A percentile compares a stretch with the other conserved stretches of the same genome.
Conservation (phyloP, 2,329 filamentous ascomycete species). For the Pseudocercospora fijiensis region DNA sequence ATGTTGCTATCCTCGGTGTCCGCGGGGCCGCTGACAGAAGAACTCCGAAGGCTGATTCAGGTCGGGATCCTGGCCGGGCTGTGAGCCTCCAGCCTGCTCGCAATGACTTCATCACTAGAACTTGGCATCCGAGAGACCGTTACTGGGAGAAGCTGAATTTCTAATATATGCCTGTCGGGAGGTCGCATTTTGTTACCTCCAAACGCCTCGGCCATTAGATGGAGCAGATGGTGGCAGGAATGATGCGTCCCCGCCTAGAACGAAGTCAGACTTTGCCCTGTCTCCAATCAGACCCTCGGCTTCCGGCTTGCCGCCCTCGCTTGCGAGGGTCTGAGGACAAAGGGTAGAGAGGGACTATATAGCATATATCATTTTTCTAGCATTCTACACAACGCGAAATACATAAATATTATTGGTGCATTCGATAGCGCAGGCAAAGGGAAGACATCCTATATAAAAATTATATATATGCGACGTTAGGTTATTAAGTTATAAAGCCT, state of each 20-base stretch:
- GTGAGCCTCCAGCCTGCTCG: not conserved
- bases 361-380: too few relatives aligned
- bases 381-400: too few relatives aligned
- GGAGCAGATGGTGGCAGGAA: not conserved
- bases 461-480: too few relatives aligned
- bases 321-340: too few relatives aligned
- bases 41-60: slow-evolving; percentile 3
- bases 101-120: slow-evolving; percentile 4
- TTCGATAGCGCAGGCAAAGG: too few relatives aligned
- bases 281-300: too few relatives aligned
- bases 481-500: too few relatives aligned
- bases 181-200: not conserved
- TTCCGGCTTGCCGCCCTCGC: too few relatives aligned
- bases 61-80: slow-evolving; percentile 8
- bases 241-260: slow-evolving; percentile 1
- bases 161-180: not conserved
- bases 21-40: slow-evolving; percentile 13
- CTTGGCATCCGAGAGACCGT: not conserved
- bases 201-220: not conserved
- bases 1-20: slow-evolving; percentile 10
- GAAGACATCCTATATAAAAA: too few relatives aligned
- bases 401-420: too few relatives aligned
- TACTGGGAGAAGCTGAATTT: not conserved
- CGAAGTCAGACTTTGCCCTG: not conserved
- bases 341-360: too few relatives aligned